Evolutionary conservation across 208 protist genomes (phyloP), one percentile per base, ranked within the genome.

Genomic region (Crithidia mellificae): DNA sequence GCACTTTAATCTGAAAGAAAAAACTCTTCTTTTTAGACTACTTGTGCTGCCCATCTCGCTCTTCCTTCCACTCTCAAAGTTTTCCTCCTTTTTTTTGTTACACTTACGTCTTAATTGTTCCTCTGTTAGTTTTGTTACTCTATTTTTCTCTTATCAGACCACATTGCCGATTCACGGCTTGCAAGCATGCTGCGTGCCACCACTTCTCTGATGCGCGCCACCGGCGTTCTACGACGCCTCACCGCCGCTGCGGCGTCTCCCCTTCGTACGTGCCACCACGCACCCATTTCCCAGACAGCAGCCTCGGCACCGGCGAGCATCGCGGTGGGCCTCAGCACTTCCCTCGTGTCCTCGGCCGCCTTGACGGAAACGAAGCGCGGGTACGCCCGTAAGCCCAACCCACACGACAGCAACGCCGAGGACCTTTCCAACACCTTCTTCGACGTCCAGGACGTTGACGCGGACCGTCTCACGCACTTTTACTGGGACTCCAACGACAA

Each of bases 401-500:
- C 36, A 7, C 62, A 76, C 24, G 70, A 76, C 59, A 76, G 70
- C 49, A 69, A 63, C 36, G 61, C 62, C 8, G 63, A 68, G 36
- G 70, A 76, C 22, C 30, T 59, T n/a, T 63, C 63, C n/a, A 69
- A 69, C 63, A 65, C 62, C 20, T 76, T 70, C n/a, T 95, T 95
- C 67, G 90, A 95, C 29, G 43, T 91, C 8, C 85, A 93, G 25
- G 90, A 95, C 54, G 77, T 95, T 38, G 78, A 92, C 41, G 80
- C 81, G 6, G 77, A 85, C 49, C 77, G 83, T 7, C 85, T 95
- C 14, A 90, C 78, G 1, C 87, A 95, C 62, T 84, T 82, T 50
- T 95, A 90, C 65, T 95, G 90, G 87, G 77, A 85, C 50, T 72
- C 75, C 43, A 78, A 73, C 55, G 74, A 79, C n/a, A 68, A 83